Conservation (phyloP, 106 monocot genomes). For the Agapanthus africanus region DNA sequence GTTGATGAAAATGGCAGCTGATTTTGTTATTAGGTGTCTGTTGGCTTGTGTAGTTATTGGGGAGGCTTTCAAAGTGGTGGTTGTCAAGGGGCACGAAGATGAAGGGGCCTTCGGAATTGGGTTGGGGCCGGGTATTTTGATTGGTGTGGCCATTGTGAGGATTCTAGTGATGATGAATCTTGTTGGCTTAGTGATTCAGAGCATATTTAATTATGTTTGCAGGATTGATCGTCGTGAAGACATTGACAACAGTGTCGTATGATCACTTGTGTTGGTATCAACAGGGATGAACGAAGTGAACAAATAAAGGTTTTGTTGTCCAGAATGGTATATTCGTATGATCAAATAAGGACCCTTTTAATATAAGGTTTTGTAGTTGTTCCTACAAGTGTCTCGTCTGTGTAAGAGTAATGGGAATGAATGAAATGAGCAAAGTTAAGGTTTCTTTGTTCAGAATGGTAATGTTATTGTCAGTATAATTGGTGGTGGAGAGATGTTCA, state of each 20-base stretch:
- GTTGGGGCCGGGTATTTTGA: background rate
- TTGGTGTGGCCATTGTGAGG: background rate
- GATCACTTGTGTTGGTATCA: background rate
- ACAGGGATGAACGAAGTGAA: too few species aligned
- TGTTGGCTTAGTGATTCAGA: background rate
- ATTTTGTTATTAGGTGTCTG: background rate
- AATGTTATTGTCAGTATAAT: too few species aligned
- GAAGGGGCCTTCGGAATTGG: background rate
- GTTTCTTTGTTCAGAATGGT: background rate
- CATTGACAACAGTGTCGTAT: background rate
- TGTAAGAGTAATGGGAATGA: background rate
- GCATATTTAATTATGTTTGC: background rate
- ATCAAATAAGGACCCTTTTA: background rate
- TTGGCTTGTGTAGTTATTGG: conserved; percentile 1
- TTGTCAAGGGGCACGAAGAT: background rate
- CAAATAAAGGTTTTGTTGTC: too few species aligned
- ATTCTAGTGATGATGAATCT: background rate
- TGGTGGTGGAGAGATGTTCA: background rate
- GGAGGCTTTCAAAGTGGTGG: conserved; percentile 2
- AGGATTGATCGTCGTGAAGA: background rate
- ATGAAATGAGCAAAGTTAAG: background rate
- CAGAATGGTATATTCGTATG: too few species aligned
- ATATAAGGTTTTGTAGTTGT: background rate
- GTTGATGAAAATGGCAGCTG: background rate
- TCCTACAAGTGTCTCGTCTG: background rate